Percentiles rank a stretch among this genome's conserved stretches.
Conservation (phyloP, 345 rosid species). For the Reutealis trisperma region DNA sequence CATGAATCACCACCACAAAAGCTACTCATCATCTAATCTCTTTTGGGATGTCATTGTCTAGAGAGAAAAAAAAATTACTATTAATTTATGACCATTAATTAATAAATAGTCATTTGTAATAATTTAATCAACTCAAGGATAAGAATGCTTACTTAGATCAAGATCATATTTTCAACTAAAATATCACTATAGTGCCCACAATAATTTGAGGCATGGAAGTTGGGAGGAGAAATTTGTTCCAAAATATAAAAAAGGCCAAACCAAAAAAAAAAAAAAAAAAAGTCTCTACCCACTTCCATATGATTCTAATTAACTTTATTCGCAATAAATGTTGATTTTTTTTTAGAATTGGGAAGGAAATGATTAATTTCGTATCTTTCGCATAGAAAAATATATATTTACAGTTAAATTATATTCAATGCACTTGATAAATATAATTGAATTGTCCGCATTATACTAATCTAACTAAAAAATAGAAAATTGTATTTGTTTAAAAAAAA, state of each 20-base stretch:
- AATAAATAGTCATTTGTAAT: background rate
- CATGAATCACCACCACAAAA: constrained; percentile 17
- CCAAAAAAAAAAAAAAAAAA: background rate
- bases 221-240: background rate
- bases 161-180: background rate
- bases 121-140: constrained; percentile 23
- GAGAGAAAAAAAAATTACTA: background rate
- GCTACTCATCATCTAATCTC: constrained; percentile 28
- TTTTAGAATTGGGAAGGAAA: too few species aligned
- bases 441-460: too few species aligned
- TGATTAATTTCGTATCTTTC: too few species aligned
- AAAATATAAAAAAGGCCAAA: background rate
- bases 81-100: background rate
- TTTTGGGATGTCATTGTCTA: background rate
- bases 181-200: background rate
- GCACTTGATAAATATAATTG: too few species aligned
- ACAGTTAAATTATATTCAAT: too few species aligned
- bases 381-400: too few species aligned
- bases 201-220: background rate
- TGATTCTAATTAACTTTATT: too few species aligned
- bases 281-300: background rate
- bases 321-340: too few species aligned
- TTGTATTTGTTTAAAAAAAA: too few species aligned
- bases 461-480: too few species aligned
- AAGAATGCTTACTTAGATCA: constrained; percentile 15